A percentile compares a stretch with the other conserved stretches of the same genome.
Conservation (phyloP, 768 basidiomycete species). For the Boletus rufocinnamomeus region DNA sequence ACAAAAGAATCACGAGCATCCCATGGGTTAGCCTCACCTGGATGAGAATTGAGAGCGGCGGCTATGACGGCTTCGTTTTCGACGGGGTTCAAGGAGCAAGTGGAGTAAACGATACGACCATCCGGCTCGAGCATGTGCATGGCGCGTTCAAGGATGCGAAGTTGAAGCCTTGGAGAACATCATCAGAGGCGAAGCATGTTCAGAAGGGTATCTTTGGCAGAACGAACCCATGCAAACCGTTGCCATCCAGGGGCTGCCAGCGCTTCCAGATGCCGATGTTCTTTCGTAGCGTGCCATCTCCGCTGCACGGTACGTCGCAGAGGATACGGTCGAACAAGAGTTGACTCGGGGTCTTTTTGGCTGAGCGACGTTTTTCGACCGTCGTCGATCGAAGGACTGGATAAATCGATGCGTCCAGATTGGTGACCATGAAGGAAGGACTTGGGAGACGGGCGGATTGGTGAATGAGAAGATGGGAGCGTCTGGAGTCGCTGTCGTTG, state of each 20-base stretch:
- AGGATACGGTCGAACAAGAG: constrained; percentile 91
- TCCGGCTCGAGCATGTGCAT: constrained; percentile 81
- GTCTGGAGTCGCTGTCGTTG: constrained; percentile 93
- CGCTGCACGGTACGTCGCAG: constrained; percentile 97
- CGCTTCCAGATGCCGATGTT: constrained; percentile 93
- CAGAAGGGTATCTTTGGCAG: not conserved
- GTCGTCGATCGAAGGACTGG: constrained; percentile 53
- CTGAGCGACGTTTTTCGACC: constrained; percentile 33
- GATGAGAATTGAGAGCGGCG: constrained; percentile 70
- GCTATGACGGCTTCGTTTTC: constrained; percentile 98
- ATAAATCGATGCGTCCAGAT: constrained; percentile 90
- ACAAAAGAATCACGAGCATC: not conserved
- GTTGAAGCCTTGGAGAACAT: constrained; percentile 64
- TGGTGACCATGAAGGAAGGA: constrained; percentile 92
- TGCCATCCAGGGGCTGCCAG: constrained; percentile 88
- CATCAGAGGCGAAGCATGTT: constrained; percentile 3
- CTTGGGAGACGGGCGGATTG: constrained; percentile 94
- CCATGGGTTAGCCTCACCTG: constrained; percentile 48
- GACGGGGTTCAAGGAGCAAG: constrained; percentile 94
- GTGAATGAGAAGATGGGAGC: constrained; percentile 95
- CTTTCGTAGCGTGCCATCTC: constrained; percentile 95
- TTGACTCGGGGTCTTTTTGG: constrained; percentile 43
- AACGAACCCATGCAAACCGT: constrained; percentile 82
- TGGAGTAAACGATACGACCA: constrained; percentile 97
- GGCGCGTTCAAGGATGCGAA: constrained; percentile 88